phyloP scores from a whole-genome alignment of 345 rosid species.

The Bruguiera sexangula region DNA sequence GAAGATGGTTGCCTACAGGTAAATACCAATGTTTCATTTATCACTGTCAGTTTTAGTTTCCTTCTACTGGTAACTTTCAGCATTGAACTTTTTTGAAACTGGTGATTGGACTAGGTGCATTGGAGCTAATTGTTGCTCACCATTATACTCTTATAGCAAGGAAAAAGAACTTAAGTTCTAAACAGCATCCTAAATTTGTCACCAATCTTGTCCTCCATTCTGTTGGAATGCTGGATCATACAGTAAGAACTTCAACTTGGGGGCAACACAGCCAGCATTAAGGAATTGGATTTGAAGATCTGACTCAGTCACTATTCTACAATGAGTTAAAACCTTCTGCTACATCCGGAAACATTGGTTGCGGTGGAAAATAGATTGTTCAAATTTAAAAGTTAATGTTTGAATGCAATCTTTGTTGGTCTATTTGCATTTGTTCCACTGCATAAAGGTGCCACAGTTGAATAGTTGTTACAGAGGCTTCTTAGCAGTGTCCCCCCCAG shows the following conservation, averaged over 20 bases:
- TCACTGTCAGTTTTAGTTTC: not conserved
- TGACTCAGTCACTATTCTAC: not conserved
- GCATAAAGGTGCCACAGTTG: too few relatives aligned
- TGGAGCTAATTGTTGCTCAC: too few relatives aligned
- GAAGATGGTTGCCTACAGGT: conserved; percentile 98
- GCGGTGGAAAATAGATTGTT: not conserved
- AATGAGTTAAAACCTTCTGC: not conserved
- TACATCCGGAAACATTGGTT: not conserved
- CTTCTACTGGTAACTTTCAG: not conserved
- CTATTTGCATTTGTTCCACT: too few relatives aligned
- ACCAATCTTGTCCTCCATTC: too few relatives aligned
- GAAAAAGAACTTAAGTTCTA: too few relatives aligned
- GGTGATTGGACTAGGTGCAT: not conserved
- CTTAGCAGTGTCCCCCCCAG: too few relatives aligned
- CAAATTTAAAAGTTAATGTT: too few relatives aligned
- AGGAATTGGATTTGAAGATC: not conserved
- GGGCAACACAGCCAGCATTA: not conserved
- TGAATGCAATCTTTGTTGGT: too few relatives aligned
- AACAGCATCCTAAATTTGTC: too few relatives aligned
- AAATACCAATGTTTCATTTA: conserved; percentile 1
- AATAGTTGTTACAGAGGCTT: too few relatives aligned
- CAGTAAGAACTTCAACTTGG: not conserved
- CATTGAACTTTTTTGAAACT: not conserved
- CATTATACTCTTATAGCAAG: too few relatives aligned
- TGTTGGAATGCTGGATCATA: too few relatives aligned